These are phyloP conservation scores for Pythium sukuiense DNA, from an alignment of 352 stramenopile species.

Conservation along the genomic window DNA sequence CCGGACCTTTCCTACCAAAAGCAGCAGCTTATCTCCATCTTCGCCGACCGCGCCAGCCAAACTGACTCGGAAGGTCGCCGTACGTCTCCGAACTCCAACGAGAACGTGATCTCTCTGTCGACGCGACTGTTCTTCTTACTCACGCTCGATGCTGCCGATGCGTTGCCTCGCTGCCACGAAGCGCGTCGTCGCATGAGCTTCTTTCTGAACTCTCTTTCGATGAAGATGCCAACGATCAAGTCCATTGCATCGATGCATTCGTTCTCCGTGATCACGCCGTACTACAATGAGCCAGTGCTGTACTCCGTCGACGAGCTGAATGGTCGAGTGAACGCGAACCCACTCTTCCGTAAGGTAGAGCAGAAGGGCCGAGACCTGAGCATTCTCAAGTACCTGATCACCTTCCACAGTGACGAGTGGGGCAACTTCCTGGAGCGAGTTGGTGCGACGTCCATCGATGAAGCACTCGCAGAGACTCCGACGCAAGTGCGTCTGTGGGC, in stretches of 20 bases:
- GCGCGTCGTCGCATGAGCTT: constrained; percentile 89
- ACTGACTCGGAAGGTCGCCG: constrained; percentile 43
- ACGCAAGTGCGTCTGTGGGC: constrained; percentile 87
- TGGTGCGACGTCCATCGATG: constrained; percentile 69
- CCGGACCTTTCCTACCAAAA: constrained; percentile 80
- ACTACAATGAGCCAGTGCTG: constrained; percentile 88
- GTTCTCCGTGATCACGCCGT: constrained; percentile 87
- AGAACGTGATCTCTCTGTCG: constrained; percentile 74
- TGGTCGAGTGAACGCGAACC: constrained; percentile 77
- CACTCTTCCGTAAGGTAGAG: constrained; percentile 85
- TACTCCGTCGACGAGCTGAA: constrained; percentile 86
- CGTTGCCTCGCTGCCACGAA: constrained; percentile 80
- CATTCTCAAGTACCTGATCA: constrained; percentile 89
- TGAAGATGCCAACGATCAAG: constrained; percentile 84
- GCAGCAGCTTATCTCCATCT: constrained; percentile 71
- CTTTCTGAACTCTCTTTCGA: constrained; percentile 87
- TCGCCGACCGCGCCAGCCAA: constrained; percentile 67
- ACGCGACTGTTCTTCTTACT: constrained; percentile 84
- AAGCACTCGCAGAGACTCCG: constrained; percentile 77
- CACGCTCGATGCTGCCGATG: constrained; percentile 81
- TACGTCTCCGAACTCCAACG: constrained; percentile 71
- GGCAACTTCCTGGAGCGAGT: constrained; percentile 87
- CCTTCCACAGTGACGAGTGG: constrained; percentile 88
- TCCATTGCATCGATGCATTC: constrained; percentile 87
- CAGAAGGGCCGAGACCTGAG: constrained; percentile 81